Base-by-base conservation (phyloP, 768 basidiomycete species). In the Lentinula aciculospora region DNA sequence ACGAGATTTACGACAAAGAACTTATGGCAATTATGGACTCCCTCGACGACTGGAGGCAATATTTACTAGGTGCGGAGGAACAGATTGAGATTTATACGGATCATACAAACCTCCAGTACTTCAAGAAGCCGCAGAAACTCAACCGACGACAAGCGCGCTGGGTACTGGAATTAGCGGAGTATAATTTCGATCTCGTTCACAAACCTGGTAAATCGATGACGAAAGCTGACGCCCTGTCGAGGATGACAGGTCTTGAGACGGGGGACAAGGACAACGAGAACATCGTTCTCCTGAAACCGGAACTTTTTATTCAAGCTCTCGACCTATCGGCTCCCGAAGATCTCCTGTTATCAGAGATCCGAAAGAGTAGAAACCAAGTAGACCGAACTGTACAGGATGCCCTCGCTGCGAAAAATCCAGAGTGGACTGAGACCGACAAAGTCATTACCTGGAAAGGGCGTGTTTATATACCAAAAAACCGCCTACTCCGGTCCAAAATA, bases 1-100 rank as follows among this genome's bases (percentile, higher is more conserved):
- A 72, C 58, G 64, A 72, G 13, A 69, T 72, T 51, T 69, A 76
- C 51, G 74, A 81, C 64, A 69, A 70, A 55, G 78, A 81, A 63
- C 51, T 80, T 5, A 66, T 79, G 7, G 72, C 75, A 0, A 77
- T 80, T 13, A 69, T 80, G 19, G 15, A 65, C 15, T 68, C 71
- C 3, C 57, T 75, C 1, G 54, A 64, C 6, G 63, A 67, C 25
- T 77, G 71, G 71, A 40, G 65, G 2, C 64, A 66, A 10, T 70
- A 70, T 53, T 45, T 70, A 0, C 56, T 63, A 8, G 66, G 65
- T 31, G 34, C 58, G 1, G 13, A 49, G 2, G 8, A 53, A 3
- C 60, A 56, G 3, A 28, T 64, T 7, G 56, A 59, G 17, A 61
- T 69, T 3, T 27, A 50, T 2, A 61, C 64, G 2, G 64, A 68